phyloP scores from a whole-genome alignment of 2,329 filamentous ascomycete species.

The Huntiella bhutanensis region DNA sequence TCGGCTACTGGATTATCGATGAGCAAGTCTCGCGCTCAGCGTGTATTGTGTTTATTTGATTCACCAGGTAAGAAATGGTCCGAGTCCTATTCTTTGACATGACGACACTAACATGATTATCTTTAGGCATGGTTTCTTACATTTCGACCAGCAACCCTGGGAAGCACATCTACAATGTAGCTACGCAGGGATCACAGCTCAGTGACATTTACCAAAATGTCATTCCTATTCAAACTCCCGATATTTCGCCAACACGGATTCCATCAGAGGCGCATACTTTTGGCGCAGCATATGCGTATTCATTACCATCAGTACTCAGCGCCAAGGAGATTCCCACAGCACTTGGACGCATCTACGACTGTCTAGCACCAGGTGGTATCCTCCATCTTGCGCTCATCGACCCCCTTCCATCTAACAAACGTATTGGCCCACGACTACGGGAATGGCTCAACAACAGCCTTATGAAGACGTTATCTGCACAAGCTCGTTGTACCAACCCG shows the following conservation, averaged over 20 bases:
- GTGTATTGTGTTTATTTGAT: conserved; percentile 31
- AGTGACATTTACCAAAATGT: conserved; percentile 21
- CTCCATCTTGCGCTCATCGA: conserved; percentile 44
- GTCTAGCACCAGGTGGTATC: conserved; percentile 33
- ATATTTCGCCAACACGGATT: conserved; percentile 19
- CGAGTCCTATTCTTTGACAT: not conserved
- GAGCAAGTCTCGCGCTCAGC: conserved; percentile 5
- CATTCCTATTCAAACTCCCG: conserved; percentile 22
- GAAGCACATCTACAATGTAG: conserved; percentile 27
- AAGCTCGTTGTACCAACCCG: conserved; percentile 41
- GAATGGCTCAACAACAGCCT: conserved; percentile 45
- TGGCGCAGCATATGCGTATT: conserved; percentile 31
- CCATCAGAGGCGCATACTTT: conserved; percentile 26
- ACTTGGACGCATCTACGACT: conserved; percentile 35
- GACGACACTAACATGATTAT: not conserved
- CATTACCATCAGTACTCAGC: conserved; percentile 36
- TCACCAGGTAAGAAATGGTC: conserved; percentile 23
- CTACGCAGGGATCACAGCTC: conserved; percentile 15
- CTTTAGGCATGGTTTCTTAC: conserved; percentile 29
- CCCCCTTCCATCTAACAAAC: conserved; percentile 35
- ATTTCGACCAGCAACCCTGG: conserved; percentile 25
- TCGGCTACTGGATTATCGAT: not conserved
- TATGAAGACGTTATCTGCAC: conserved; percentile 36
- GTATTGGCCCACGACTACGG: conserved; percentile 36
- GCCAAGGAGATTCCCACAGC: conserved; percentile 36